Percentiles rank a stretch among this genome's conserved stretches.
Conservation (phyloP, 192 early-diverging fungal species). For the Coemansia sp. region DNA sequence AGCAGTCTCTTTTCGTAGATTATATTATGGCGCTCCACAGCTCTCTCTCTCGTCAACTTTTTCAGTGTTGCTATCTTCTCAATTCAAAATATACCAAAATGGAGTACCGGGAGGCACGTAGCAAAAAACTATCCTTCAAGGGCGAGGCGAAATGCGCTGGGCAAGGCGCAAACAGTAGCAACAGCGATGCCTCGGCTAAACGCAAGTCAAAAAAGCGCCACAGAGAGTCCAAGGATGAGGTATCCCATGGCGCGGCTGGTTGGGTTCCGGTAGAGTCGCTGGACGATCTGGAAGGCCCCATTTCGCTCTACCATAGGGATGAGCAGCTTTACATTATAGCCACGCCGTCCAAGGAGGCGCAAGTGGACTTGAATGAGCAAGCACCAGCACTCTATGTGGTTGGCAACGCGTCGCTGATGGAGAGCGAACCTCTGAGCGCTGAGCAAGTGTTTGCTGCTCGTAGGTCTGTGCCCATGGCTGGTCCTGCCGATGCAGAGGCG, state of each 20-base stretch:
- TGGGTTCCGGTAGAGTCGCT: conserved; percentile 28
- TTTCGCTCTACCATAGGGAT: conserved; percentile 18
- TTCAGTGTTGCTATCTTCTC: neutral
- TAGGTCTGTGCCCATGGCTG: conserved; percentile 19
- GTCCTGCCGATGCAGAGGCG: conserved; percentile 4
- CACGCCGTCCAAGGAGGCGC: conserved; percentile 2
- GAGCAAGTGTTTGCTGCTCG: conserved; percentile 49
- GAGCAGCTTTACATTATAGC: conserved; percentile 11
- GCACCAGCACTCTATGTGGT: conserved; percentile 11
- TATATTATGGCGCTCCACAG: neutral
- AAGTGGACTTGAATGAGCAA: neutral
- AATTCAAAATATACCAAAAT: conserved; percentile 2
- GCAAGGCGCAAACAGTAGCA: neutral
- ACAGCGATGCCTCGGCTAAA: neutral
- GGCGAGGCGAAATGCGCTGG: conserved; percentile 7
- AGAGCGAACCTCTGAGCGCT: conserved; percentile 15
- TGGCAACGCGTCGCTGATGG: neutral
- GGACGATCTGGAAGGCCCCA: conserved; percentile 27
- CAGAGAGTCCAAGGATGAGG: conserved; percentile 4
- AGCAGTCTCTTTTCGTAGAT: neutral
- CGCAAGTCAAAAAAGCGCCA: conserved; percentile 4
- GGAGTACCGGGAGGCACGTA: conserved; percentile 21
- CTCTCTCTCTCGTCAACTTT: neutral
- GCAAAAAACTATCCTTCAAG: conserved; percentile 40
- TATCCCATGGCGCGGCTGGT: neutral